Conservation (phyloP, 1,284 basidiomycete genomes). For the Pseudozyma pruni region DNA sequence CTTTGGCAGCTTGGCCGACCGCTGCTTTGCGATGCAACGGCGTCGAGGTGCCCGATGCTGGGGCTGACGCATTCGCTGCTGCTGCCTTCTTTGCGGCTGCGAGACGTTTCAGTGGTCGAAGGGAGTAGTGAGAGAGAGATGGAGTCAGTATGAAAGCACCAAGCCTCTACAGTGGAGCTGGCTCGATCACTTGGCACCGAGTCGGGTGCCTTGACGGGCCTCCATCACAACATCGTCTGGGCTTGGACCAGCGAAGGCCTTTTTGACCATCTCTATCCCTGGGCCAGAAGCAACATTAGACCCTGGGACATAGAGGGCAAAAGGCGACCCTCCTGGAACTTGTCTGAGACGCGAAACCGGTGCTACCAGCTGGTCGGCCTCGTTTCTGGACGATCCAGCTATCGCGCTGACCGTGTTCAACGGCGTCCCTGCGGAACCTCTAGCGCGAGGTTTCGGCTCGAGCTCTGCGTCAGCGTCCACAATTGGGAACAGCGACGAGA, state of each 20-base stretch:
- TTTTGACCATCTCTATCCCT: conserved; percentile 36
- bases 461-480: background rate
- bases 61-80: conserved; percentile 30
- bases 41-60: conserved; percentile 46
- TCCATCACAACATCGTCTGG: conserved; percentile 84
- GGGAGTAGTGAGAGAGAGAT: background rate
- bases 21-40: conserved; percentile 46
- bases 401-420: conserved; percentile 22
- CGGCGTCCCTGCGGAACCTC: background rate
- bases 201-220: conserved; percentile 78
- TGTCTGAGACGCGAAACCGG: conserved; percentile 14
- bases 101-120: background rate
- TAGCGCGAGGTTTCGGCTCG: background rate
- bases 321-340: conserved; percentile 47
- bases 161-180: background rate
- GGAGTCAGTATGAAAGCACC: conserved; percentile 10
- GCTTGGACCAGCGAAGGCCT: conserved; percentile 80
- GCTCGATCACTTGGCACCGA: conserved; percentile 35
- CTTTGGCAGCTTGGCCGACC: conserved; percentile 45
- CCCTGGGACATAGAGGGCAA: conserved; percentile 33
- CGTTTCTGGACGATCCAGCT: conserved; percentile 17
- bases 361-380: conserved; percentile 24
- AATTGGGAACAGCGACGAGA: conserved; percentile 53
- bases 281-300: conserved; percentile 5
- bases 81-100: conserved; percentile 46